phyloP scores from a whole-genome alignment of 305 asterid species.

The Solanum hybrid region DNA sequence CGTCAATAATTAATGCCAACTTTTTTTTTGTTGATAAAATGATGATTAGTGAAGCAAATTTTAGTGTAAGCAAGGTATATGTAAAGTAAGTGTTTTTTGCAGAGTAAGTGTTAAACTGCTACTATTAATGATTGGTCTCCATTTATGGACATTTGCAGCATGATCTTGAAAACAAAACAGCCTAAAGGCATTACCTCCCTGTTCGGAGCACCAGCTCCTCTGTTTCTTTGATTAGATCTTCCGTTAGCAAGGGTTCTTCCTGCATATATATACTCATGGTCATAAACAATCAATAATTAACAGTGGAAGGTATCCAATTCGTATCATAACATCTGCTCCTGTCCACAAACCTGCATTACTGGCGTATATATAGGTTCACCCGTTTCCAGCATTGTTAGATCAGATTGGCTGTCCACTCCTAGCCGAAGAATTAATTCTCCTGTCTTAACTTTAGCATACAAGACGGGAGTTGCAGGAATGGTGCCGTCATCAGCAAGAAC shows the following conservation, averaged over 20 bases:
- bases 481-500: constrained; percentile 36
- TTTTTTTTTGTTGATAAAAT: not conserved
- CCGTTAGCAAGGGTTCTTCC: constrained; percentile 94
- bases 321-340: constrained; percentile 13
- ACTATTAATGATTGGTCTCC: not conserved
- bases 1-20: not conserved
- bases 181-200: constrained; percentile 47
- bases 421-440: constrained; percentile 79
- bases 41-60: not conserved
- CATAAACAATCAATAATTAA: constrained; percentile 11
- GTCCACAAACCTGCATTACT: constrained; percentile 68
- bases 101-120: not conserved
- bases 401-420: constrained; percentile 75
- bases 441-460: constrained; percentile 62
- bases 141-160: not conserved
- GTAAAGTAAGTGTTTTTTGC: not conserved
- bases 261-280: constrained; percentile 20
- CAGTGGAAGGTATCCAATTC: constrained; percentile 11
- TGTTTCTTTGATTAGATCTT: constrained; percentile 92
- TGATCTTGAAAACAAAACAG: not conserved
- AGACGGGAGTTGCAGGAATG: constrained; percentile 26
- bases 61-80: not conserved
- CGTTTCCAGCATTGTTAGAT: constrained; percentile 83
- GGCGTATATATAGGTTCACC: constrained; percentile 92
- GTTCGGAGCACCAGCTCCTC: constrained; percentile 97